These are phyloP conservation scores for Musa schizocarpa DNA, from an alignment of 176 grass and related monocot species.

Conservation along the genomic window DNA sequence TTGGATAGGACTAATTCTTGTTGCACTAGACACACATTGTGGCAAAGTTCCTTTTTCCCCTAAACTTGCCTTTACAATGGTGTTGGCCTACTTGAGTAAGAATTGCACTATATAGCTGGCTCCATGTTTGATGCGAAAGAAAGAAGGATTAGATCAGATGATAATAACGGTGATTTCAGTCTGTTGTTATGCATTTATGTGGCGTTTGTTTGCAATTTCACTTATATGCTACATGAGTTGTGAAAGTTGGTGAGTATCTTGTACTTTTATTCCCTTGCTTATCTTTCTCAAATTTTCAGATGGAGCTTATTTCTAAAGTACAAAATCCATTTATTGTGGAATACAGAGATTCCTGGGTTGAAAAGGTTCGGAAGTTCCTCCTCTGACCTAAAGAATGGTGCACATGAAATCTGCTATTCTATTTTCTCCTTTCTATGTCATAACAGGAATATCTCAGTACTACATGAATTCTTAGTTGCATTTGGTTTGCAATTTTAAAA, in stretches of 20 bases:
- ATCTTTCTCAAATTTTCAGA: slow-evolving; percentile 34
- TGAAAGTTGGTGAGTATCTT: neutral
- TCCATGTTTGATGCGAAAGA: neutral
- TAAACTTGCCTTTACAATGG: neutral
- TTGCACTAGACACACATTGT: neutral
- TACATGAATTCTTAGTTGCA: neutral
- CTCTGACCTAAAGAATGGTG: neutral
- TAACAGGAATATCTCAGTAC: neutral
- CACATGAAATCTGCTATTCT: slow-evolving; percentile 3
- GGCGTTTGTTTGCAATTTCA: neutral
- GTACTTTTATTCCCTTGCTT: neutral
- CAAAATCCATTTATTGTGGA: slow-evolving; percentile 86
- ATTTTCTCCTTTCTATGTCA: neutral
- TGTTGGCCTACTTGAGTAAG: neutral
- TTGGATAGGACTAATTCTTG: neutral
- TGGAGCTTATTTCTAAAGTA: slow-evolving; percentile 91
- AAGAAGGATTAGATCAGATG: neutral
- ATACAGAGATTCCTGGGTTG: slow-evolving; percentile 92
- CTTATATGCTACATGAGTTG: neutral
- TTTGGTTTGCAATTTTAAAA: neutral
- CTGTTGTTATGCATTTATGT: neutral
- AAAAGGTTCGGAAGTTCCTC: slow-evolving; percentile 51
- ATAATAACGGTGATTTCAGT: neutral
- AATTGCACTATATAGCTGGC: neutral
- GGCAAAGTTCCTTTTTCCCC: neutral